phyloP scores from a whole-genome alignment of 306 rosid species.

The Sophora flavescens region DNA sequence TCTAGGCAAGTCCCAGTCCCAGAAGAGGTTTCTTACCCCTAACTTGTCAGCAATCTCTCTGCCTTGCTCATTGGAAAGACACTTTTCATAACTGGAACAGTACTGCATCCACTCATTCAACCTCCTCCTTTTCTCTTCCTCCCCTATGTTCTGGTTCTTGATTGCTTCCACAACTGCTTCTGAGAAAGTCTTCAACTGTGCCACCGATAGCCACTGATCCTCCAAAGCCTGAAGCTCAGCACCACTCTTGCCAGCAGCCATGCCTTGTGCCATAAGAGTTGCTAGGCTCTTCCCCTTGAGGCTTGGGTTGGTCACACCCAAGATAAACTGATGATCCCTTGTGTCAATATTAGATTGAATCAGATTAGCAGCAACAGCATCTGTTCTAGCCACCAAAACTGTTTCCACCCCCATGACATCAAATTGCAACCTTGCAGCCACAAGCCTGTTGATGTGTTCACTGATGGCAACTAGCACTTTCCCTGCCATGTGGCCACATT shows the following conservation, averaged over 20 bases:
- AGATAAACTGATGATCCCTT: slow-evolving; percentile 85
- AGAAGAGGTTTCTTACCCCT: slow-evolving; percentile 72
- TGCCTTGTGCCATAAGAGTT: slow-evolving; percentile 64
- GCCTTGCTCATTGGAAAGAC: slow-evolving; percentile 76
- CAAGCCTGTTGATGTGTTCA: slow-evolving; percentile 90
- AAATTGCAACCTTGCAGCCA: slow-evolving; percentile 91
- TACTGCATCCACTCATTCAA: slow-evolving; percentile 75
- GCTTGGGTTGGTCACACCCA: slow-evolving; percentile 79
- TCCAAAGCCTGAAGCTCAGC: slow-evolving; percentile 80
- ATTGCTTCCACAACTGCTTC: slow-evolving; percentile 79
- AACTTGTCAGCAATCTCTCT: slow-evolving; percentile 69
- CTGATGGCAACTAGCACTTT: slow-evolving; percentile 84
- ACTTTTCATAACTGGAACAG: slow-evolving; percentile 59
- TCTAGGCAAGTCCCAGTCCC: slow-evolving; percentile 97
- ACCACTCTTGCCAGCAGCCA: slow-evolving; percentile 78
- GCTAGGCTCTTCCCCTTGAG: slow-evolving; percentile 67
- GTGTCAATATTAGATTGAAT: slow-evolving; percentile 89
- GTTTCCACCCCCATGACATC: slow-evolving; percentile 98
- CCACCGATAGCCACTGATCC: slow-evolving; percentile 76
- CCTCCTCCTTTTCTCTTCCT: slow-evolving; percentile 66
- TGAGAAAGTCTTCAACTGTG: slow-evolving; percentile 77
- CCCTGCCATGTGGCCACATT: slow-evolving; percentile 99
- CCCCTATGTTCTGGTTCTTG: slow-evolving; percentile 55
- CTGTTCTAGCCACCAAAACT: slow-evolving; percentile 87
- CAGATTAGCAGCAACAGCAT: slow-evolving; percentile 80